Evolutionary conservation across 805 yeast genomes (phyloP).

Genomic region (Peterozyma xylosa): DNA sequence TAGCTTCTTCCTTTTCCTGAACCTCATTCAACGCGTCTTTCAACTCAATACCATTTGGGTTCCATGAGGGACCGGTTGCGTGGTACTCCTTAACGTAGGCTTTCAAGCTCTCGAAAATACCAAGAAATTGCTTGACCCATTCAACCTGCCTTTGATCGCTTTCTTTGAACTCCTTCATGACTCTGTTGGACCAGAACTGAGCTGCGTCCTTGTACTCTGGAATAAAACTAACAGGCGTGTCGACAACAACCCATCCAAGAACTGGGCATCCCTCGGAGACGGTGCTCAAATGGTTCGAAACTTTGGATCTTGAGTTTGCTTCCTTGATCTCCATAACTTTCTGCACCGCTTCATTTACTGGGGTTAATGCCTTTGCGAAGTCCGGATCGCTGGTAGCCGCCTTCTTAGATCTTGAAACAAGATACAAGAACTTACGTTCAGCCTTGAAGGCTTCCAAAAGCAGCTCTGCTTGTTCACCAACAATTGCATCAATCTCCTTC

Average conservation of each 20-base stretch:
- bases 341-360: slow-evolving; percentile 57
- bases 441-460: slow-evolving; percentile 47
- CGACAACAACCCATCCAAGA: slow-evolving; percentile 81
- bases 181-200: slow-evolving; percentile 89
- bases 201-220: slow-evolving; percentile 86
- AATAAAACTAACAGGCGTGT: slow-evolving; percentile 67
- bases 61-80: slow-evolving; percentile 83
- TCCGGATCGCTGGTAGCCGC: slow-evolving; percentile 52
- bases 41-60: slow-evolving; percentile 50
- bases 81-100: slow-evolving; percentile 71
- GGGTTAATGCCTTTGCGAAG: slow-evolving; percentile 51
- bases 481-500: slow-evolving; percentile 43
- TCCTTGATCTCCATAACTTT: slow-evolving; percentile 64
- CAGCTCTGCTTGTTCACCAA: slow-evolving; percentile 46
- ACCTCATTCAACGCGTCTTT: slow-evolving; percentile 34
- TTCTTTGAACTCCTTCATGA: slow-evolving; percentile 77
- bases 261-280: slow-evolving; percentile 87
- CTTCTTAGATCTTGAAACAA: slow-evolving; percentile 54
- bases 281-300: slow-evolving; percentile 68
- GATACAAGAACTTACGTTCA: slow-evolving; percentile 51
- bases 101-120: slow-evolving; percentile 62
- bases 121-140: slow-evolving; percentile 70
- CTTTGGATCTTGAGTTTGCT: slow-evolving; percentile 58
- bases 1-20: slow-evolving; percentile 16
- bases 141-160: slow-evolving; percentile 59